Evolutionary conservation across 2,329 filamentous ascomycete species (phyloP), one percentile per base, ranked within the genome.

Genomic region (Sodiomyces alkalinus): DNA sequence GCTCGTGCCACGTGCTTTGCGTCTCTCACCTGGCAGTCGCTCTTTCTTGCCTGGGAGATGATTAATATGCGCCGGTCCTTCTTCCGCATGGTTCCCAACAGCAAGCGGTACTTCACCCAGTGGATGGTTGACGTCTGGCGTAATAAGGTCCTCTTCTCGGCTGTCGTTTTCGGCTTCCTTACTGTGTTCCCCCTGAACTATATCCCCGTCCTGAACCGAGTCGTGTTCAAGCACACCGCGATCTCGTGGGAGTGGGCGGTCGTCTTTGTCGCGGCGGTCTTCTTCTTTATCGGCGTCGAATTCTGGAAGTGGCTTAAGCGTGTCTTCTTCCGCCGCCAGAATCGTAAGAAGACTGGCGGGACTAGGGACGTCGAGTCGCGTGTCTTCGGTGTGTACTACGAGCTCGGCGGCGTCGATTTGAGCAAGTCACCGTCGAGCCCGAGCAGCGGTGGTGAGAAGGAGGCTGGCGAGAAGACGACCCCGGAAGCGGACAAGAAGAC

Each of bases 11-110:
- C 77, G 1, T 76, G 71, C 5, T 82, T 82, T 45, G 74, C 74
- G 12, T 76, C 68, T 37, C 55, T 82, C 31, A 81, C 77, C 2
- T 82, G 76, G 76, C 76, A 74, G 33, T 74, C 75, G 0, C 62
- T 81, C 15, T 79, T 82, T 55, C 62, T 80, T 7, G 78, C 77
- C 0, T 82, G 77, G 78, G 75, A 82, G 43, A 76, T 80, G 64
- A 59, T 80, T 34, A 62, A 78, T 37, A 64, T 78, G 55, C 69
- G 77, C 16, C 66, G 73, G 27, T 74, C 67, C 5, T 78, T 82
- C 55, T 82, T 82, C 62, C 63, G 67, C 40, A 78, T 81, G 71
- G 64, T 78, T 39, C 72, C 75, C 5, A 58, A 59, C 30, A 68
- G 64, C 29, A 69, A 66, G 39, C 56, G 51, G 25, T 68, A 71